Conservation (phyloP, 176 grass and related monocot species). For the Miscanthus lutarioriparius region DNA sequence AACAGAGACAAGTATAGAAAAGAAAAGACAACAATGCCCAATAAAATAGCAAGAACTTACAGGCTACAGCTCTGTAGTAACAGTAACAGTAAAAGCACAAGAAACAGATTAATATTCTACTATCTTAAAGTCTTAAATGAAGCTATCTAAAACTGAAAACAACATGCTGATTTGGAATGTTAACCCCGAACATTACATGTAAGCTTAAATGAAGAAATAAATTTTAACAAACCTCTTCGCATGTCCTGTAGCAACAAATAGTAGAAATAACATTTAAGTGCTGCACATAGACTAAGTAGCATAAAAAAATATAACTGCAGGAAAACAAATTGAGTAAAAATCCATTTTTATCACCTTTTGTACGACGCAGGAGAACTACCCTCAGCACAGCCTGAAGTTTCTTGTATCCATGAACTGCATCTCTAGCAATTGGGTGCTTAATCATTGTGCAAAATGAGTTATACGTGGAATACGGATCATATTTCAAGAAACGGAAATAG, state of each 20-base stretch:
- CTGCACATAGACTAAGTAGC: not conserved
- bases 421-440: conserved; percentile 84
- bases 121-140: conserved; percentile 28
- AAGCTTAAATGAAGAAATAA: conserved; percentile 10
- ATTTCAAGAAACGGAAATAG: conserved; percentile 98
- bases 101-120: not conserved
- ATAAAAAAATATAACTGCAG: not conserved
- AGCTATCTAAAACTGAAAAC: not conserved
- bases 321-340: conserved; percentile 21
- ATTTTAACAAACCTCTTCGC: conserved; percentile 7
- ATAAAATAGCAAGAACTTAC: conserved; percentile 22
- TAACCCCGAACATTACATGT: not conserved
- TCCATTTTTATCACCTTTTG: conserved; percentile 72
- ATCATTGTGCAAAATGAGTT: conserved; percentile 82
- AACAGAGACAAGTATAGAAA: conserved; percentile 4
- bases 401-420: conserved; percentile 75
- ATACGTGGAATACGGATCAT: conserved; percentile 80
- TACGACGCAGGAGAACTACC: conserved; percentile 83
- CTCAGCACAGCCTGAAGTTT: conserved; percentile 92
- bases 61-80: conserved; percentile 1
- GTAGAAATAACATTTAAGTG: conserved; percentile 20
- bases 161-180: not conserved
- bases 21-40: not conserved
- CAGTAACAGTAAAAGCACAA: conserved; percentile 19
- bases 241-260: conserved; percentile 19